Conservation (phyloP, 108 stramenopile species). For the Pseudonitzschia multistriata region DNA sequence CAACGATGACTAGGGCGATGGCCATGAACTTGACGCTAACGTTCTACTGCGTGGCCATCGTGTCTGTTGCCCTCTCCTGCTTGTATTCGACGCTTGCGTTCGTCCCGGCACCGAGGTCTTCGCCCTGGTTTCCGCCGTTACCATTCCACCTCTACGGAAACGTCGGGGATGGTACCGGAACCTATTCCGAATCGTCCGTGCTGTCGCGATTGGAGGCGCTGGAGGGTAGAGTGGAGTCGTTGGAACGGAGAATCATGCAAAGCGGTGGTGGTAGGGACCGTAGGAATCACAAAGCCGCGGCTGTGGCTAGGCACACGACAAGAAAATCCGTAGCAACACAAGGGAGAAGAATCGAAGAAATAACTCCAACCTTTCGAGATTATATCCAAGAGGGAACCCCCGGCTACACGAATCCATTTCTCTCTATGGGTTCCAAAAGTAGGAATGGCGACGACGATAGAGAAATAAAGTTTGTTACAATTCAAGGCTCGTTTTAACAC, state of each 20-base stretch:
- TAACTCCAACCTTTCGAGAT: background rate
- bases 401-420: background rate
- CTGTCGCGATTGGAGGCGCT: conserved; percentile 78
- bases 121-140: conserved; percentile 83
- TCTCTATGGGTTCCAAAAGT: background rate
- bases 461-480: background rate
- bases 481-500: background rate
- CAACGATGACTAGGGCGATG: too few relatives aligned
- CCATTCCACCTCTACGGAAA: conserved; percentile 53
- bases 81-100: too few relatives aligned
- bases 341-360: background rate
- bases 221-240: conserved; percentile 62
- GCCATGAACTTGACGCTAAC: too few relatives aligned
- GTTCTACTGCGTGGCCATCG: too few relatives aligned
- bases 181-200: conserved; percentile 91
- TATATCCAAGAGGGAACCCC: background rate
- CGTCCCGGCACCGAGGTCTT: too few relatives aligned
- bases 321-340: background rate
- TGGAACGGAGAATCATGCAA: conserved; percentile 48
- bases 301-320: background rate
- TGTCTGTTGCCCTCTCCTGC: too few relatives aligned
- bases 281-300: background rate
- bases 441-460: background rate
- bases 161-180: conserved; percentile 81
- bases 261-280: background rate